Base-by-base conservation (phyloP, 345 rosid genomes). In the Pistacia vera region DNA sequence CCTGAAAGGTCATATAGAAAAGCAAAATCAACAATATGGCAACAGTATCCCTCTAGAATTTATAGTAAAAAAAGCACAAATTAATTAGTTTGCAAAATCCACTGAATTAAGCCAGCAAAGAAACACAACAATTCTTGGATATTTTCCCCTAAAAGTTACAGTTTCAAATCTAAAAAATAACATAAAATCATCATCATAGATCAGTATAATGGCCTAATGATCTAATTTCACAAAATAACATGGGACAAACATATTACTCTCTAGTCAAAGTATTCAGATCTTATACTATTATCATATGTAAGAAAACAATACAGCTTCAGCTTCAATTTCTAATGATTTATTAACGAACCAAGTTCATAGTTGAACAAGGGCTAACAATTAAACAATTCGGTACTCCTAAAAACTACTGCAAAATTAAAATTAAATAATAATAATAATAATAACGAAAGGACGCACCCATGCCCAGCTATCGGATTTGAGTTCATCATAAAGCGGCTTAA, bases 391-490 rank as follows among this genome's bases (percentile, higher is more conserved):
- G 8, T 9, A 49, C 1, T 49, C 16, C 11, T 16, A 13, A 54
- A 5, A 54, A 3, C 16, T 3, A 18, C 57, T 2, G 8, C 0
- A 38, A 36, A 54, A 28, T 30, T 3, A 66, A 36, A 30, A 52
- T 1, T 41, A 52, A 28, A 52, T 13, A 12, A 38, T 36, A 59
- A 18, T 8, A 36, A 44, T 2, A n/a, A 17, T 41, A 41, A 41
- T 6, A 46, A n/a, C 9, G 69, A 75, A 64, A 38, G 71, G 22
- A 81, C 79, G 58, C 80, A 93, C 99, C 98, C 97, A 93, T 12
- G 95, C 88, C 97, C 98, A 92, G 82, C 95, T 86, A 12, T 88
- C 94, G 28, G 97, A 89, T 75, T 81, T 87, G 80, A 91, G 38
- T 70, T 88, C 89, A 74, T 90, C 93, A 66, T 70, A 55, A 75